Base-by-base conservation (phyloP, 495 filamentous ascomycete genomes). In the Aspergillus diversus region DNA sequence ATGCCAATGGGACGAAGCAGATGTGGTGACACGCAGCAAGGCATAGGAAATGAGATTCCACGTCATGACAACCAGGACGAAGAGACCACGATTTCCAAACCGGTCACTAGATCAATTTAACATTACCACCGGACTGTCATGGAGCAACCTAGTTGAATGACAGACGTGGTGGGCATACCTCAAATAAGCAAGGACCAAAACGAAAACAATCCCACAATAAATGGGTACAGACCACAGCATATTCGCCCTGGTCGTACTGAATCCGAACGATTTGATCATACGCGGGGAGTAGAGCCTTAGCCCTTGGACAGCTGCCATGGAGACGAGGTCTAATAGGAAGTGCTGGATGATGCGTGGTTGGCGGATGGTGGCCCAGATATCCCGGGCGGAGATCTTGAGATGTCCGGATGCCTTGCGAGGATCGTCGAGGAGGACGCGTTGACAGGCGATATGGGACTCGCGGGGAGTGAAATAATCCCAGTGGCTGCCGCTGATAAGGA, bases 201-300 rank as follows among this genome's bases (percentile, higher is more conserved):
- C 16, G 78, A 79, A 69, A 61, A 81, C 46, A 53, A 78, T 77
- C 8, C 75, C 59, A 48, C 78, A 83, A 13, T 80, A 82, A 21
- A 81, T 70, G 0, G 80, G 76, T 1, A 85, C 81, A 5, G 82
- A 80, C 0, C 81, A 76, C 65, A 86, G 67, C 0, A 83, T 82
- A 62, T 86, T 86, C 35, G 78, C 79, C 0, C 60, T 57, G 5
- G 85, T 75, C 0, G 75, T 70, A 17, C 68, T 71, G 64, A 83
- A 85, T 0, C 81, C 83, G 8, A 80, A 61, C 1, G 63, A 67
- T 55, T 78, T 78, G 67, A 80, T 78, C 70, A 80, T 69, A 49
- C 61, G 71, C 0, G 77, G 77, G 0, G 73, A 74, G 34, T 79
- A 79, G 48, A 73, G 71, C 0, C 67, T 69, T 55, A 86, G 63